These are phyloP conservation scores for Lichtheimia ornata DNA, from an alignment of 371 early-diverging fungal species.

Conservation along the genomic window DNA sequence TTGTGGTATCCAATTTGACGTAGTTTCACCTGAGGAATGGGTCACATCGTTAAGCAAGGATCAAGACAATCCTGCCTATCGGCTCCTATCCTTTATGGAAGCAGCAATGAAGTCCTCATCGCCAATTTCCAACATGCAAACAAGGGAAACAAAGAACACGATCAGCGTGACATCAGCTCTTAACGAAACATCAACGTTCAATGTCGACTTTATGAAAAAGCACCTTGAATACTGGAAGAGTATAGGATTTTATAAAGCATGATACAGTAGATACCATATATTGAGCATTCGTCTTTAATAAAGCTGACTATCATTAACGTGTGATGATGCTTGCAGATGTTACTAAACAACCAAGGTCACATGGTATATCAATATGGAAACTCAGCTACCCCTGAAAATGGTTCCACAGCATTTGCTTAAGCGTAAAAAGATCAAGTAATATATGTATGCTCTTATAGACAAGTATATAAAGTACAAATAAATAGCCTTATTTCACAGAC, in stretches of 20 bases:
- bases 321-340: too few species aligned
- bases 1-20: conserved; percentile 32
- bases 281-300: too few species aligned
- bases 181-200: conserved; percentile 6
- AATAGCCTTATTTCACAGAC: conserved; percentile 1
- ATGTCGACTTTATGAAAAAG: conserved; percentile 8
- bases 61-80: conserved; percentile 35
- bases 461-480: too few species aligned
- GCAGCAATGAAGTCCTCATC: background rate
- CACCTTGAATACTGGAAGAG: conserved; percentile 14
- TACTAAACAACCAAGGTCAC: too few species aligned
- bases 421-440: too few species aligned
- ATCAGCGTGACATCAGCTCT: conserved; percentile 1
- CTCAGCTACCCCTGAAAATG: too few species aligned
- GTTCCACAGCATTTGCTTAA: too few species aligned
- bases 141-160: conserved; percentile 5
- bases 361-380: too few species aligned
- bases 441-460: too few species aligned
- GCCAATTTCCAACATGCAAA: background rate
- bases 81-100: conserved; percentile 29
- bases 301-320: too few species aligned
- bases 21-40: conserved; percentile 30
- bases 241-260: conserved; percentile 4
- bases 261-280: too few species aligned
- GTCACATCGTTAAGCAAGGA: conserved; percentile 24